Conservation (phyloP, 352 stramenopile species). For the Globisporangium alternatum region DNA sequence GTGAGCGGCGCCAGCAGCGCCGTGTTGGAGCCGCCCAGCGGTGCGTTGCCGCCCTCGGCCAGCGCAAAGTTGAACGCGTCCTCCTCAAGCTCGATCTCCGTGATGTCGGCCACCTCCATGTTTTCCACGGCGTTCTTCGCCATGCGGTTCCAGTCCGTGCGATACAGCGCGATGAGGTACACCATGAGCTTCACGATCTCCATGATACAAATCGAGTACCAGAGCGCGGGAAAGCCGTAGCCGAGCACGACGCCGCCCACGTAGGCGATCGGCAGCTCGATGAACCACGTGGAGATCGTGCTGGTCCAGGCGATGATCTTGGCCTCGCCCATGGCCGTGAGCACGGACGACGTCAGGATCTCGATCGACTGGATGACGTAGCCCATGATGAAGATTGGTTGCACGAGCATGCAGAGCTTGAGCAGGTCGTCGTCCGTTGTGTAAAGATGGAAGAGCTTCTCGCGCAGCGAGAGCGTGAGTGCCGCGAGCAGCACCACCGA, state of each 20-base stretch:
- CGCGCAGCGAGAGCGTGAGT: conserved; percentile 26
- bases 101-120: conserved; percentile 38
- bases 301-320: conserved; percentile 41
- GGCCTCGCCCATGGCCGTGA: conserved; percentile 56
- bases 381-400: conserved; percentile 48
- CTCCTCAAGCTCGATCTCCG: conserved; percentile 21
- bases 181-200: conserved; percentile 42
- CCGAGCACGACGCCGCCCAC: conserved; percentile 36
- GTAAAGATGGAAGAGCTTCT: conserved; percentile 45
- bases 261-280: conserved; percentile 50
- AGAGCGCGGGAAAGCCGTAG: conserved; percentile 42
- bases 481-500: conserved; percentile 45
- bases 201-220: conserved; percentile 44
- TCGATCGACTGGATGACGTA: conserved; percentile 53
- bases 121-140: conserved; percentile 31
- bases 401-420: conserved; percentile 39
- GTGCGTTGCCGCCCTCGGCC: conserved; percentile 50
- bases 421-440: conserved; percentile 46
- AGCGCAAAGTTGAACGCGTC: conserved; percentile 34
- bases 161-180: conserved; percentile 29
- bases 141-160: conserved; percentile 48
- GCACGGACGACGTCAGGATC: conserved; percentile 38
- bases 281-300: conserved; percentile 38
- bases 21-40: conserved; percentile 46
- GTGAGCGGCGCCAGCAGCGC: conserved; percentile 42